These are phyloP conservation scores for Carpinus fangiana DNA, from an alignment of 306 rosid genomes.

Conservation along the genomic window DNA sequence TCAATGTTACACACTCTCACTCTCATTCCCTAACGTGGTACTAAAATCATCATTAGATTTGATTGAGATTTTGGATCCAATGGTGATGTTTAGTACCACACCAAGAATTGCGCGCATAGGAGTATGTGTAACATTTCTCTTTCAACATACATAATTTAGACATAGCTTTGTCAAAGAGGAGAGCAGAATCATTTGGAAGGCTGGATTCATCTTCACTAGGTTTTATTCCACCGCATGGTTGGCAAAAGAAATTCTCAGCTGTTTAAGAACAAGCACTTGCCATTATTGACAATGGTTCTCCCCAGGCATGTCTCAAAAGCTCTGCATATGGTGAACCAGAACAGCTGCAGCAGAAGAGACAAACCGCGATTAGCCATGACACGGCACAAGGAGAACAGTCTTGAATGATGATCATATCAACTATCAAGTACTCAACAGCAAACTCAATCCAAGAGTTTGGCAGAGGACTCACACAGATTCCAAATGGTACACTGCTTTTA, in stretches of 20 bases:
- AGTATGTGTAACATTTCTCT: too few species aligned
- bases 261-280: not conserved
- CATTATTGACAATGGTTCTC: not conserved
- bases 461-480: not conserved
- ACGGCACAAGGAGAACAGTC: not conserved
- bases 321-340: not conserved
- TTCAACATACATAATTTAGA: not conserved
- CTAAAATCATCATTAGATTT: too few species aligned
- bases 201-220: conserved; percentile 1
- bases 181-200: not conserved
- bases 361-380: not conserved
- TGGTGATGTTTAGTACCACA: too few species aligned
- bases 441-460: not conserved
- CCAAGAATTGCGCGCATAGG: too few species aligned
- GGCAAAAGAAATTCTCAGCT: not conserved
- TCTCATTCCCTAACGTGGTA: too few species aligned
- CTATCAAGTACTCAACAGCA: not conserved
- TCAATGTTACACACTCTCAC: too few species aligned
- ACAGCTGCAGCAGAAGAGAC: conserved; percentile 3
- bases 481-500: not conserved
- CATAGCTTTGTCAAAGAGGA: not conserved
- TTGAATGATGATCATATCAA: not conserved
- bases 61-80: too few species aligned
- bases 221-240: not conserved
- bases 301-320: not conserved